Evolutionary conservation across 768 basidiomycete genomes (phyloP), one percentile per base, ranked within the genome.

Genomic region (Chalciporus pseudorubinellus): DNA sequence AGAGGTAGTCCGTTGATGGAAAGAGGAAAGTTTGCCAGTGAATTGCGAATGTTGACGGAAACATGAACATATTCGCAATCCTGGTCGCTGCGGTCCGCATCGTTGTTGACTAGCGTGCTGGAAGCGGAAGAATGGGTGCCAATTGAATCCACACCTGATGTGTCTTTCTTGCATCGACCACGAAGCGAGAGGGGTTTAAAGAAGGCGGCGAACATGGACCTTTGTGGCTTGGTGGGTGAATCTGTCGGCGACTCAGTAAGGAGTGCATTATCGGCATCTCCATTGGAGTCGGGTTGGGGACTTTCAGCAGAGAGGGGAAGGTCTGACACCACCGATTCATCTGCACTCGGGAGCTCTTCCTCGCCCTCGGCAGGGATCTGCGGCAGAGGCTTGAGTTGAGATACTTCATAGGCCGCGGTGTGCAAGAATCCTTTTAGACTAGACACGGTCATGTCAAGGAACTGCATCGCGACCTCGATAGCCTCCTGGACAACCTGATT

Each of bases 371-470:
- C 43, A 26, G 68, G 68, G 10, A 57, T 42, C 14, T 52, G 53
- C 1, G 68, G 68, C 24, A 70, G 29, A 38, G 68, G 62, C 44
- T 64, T 62, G 34, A 49, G 54, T 26, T 71, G 62, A 21, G 51
- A 61, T 28, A 64, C 54, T 21, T 72, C 61, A 14, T 52, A 56
- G 39, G 66, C 68, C 4, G 66, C 70, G 26, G 61, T 57, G 22
- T 53, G 53, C 44, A 75, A 59, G 48, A 72, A 67, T 11, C 46
- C 46, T 50, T 62, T 70, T 51, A 75, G 60, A 48, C 57, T 62
- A 1, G 62, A 57, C 60, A 74, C 62, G 11, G 58, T 60, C 49
- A 63, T 59, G 11, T 72, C 70, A 12, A 72, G 63, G 33, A 59
- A 55, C 28, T 64, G 63, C 55, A 70, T 59, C 10, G 52, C 52